Evolutionary conservation across 768 basidiomycete species (phyloP), one percentile per base, ranked within the genome.

Genomic region (Rhodotorula sphaerocarpa): DNA sequence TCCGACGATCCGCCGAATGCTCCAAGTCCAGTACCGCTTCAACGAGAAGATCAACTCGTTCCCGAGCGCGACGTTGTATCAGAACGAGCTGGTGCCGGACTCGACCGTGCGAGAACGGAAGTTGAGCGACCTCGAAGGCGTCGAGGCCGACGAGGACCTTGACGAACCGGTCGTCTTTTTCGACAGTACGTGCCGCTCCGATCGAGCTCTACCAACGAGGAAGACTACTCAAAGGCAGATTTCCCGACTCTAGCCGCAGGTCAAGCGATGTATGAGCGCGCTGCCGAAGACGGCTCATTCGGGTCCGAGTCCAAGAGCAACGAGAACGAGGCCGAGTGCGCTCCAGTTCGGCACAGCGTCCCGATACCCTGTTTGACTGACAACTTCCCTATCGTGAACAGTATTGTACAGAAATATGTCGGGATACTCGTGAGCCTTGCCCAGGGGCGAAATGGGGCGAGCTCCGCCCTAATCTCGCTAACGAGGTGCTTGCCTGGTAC

Each of bases 251-350:
- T 33, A 70, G 67, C 72, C 6, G 71, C 71, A 10, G 72, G 71
- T 1, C 50, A 61, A 14, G 65, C 53, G 7, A 73, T 73, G 72
- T 95, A 85, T 71, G 95, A 97, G 73, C 78, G 88, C 21, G 65
- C 72, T 2, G 75, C 76, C 16, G 73, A 83, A 0, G 86, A 57
- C 20, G 54, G 55, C 2, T 28, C 42, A 9, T 60, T 66, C 33
- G 64, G 62, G 2, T 41, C 57, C 71, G 91, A 90, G 0, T 92
- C 89, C 66, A 81, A 85, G 65, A 86, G 83, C 69, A 99, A 99
- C 70, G 92, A 93, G 77, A 97, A 99, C 71, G 95, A 99, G 71
- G 90, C 85, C 0, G 83, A 80, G 16, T 91, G 92, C 3, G 83
- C 25, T 14, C n/a, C n/a, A n/a, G n/a, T n/a, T n/a, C n/a, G n/a